phyloP scores from a whole-genome alignment of 192 early-diverging fungal genomes.

The Coemansia sp. region DNA sequence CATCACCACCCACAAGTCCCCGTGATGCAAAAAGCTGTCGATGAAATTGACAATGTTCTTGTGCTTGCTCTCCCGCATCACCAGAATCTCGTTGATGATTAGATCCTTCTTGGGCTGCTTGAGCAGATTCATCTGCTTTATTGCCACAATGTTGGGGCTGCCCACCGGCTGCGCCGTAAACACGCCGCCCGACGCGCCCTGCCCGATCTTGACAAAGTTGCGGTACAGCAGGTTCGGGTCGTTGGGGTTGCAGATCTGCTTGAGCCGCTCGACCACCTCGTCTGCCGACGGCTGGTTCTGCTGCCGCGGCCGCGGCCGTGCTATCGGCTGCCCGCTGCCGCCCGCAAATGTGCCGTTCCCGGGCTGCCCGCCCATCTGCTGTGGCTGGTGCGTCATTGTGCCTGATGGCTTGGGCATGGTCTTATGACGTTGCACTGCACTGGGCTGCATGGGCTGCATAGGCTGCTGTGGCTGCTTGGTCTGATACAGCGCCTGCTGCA shows the following conservation, averaged over 20 bases:
- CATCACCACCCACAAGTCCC: slow-evolving; percentile 95
- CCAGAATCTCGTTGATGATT: slow-evolving; percentile 85
- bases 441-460: slow-evolving; percentile 21
- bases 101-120: slow-evolving; percentile 85
- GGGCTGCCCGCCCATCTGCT: slow-evolving; percentile 22
- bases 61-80: slow-evolving; percentile 89
- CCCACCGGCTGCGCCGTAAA: slow-evolving; percentile 81
- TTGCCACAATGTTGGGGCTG: slow-evolving; percentile 75
- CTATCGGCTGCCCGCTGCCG: slow-evolving; percentile 11
- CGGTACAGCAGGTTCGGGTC: slow-evolving; percentile 88
- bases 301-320: slow-evolving; percentile 55
- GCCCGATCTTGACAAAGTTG: slow-evolving; percentile 94
- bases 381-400: slow-evolving; percentile 17
- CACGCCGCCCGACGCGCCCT: slow-evolving; percentile 96
- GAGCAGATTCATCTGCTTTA: slow-evolving; percentile 89
- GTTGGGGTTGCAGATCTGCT: slow-evolving; percentile 88
- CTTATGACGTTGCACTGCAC: slow-evolving; percentile 33
- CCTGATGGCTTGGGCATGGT: slow-evolving; percentile 26
- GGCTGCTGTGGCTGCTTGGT: slow-evolving; percentile 20
- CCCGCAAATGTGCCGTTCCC: neutral
- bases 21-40: slow-evolving; percentile 77
- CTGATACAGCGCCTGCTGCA: slow-evolving; percentile 25
- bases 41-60: slow-evolving; percentile 97
- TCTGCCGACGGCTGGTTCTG: slow-evolving; percentile 60
- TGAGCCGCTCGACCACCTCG: slow-evolving; percentile 80